Percentiles rank a stretch among this genome's conserved stretches.
Conservation (phyloP, 345 rosid species). For the Litchi chinensis region DNA sequence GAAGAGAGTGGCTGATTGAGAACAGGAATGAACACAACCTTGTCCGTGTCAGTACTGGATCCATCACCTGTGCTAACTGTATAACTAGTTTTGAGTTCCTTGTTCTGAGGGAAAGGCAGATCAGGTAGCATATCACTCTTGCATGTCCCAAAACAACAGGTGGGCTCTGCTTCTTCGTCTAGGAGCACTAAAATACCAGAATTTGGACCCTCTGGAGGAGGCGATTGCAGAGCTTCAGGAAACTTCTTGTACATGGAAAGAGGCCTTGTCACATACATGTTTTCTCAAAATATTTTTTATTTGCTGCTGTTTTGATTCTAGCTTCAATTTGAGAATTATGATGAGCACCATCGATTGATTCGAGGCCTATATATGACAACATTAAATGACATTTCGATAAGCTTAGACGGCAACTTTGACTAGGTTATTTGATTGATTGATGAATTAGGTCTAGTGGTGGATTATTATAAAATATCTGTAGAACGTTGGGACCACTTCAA, state of each 20-base stretch:
- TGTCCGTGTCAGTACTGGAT: not conserved
- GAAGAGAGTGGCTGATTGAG: slow-evolving; percentile 22
- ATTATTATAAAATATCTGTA: too few species aligned
- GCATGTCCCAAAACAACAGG: slow-evolving; percentile 29
- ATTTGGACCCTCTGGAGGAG: slow-evolving; percentile 48
- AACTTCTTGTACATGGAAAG: slow-evolving; percentile 40
- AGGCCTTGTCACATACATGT: slow-evolving; percentile 59
- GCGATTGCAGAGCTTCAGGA: slow-evolving; percentile 29
- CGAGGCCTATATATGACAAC: too few species aligned
- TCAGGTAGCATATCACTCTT: slow-evolving; percentile 13
- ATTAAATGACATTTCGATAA: too few species aligned
- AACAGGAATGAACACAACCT: slow-evolving; percentile 43
- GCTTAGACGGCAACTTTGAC: too few species aligned
- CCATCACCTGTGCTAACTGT: not conserved
- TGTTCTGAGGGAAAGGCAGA: slow-evolving; percentile 59
- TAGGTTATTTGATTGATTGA: too few species aligned
- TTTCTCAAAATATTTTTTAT: too few species aligned
- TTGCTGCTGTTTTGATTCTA: too few species aligned
- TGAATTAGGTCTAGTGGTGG: too few species aligned
- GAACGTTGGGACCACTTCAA: too few species aligned
- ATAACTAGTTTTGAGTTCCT: slow-evolving; percentile 23
- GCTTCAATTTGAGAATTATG: too few species aligned
- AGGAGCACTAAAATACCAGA: slow-evolving; percentile 45
- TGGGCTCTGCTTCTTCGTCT: slow-evolving; percentile 38
- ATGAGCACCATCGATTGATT: too few species aligned